phyloP scores from a whole-genome alignment of 805 yeast species.

The Metschnikowia kofuensis region DNA sequence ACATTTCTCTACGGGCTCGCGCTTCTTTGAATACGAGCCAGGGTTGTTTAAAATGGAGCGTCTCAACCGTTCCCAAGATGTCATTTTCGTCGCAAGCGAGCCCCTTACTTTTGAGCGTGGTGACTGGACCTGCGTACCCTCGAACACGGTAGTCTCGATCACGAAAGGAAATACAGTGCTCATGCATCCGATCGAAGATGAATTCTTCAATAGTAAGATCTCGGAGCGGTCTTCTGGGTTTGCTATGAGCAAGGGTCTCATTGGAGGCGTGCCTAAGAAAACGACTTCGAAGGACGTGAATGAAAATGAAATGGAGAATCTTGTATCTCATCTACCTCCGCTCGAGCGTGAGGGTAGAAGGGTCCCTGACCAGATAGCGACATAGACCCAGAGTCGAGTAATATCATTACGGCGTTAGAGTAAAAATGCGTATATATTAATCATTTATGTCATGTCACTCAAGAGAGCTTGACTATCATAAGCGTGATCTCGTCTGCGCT shows the following conservation, averaged over 20 bases:
- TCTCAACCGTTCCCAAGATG: slow-evolving; percentile 86
- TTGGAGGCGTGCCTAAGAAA: slow-evolving; percentile 84
- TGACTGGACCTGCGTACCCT: slow-evolving; percentile 97
- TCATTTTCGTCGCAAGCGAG: slow-evolving; percentile 95
- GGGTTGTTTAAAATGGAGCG: slow-evolving; percentile 95
- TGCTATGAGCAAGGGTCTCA: slow-evolving; percentile 88
- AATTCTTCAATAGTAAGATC: slow-evolving; percentile 76
- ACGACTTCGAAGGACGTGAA: slow-evolving; percentile 16
- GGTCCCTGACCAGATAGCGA: slow-evolving; percentile 8
- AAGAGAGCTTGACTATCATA: slow-evolving; percentile 1
- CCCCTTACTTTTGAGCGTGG: slow-evolving; percentile 95
- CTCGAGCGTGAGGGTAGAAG: slow-evolving; percentile 37
- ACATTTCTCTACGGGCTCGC: slow-evolving; percentile 91
- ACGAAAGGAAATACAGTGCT: slow-evolving; percentile 77
- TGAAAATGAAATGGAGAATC: slow-evolving; percentile 8
- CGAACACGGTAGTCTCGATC: slow-evolving; percentile 82
- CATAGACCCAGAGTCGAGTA: neutral
- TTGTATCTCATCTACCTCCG: slow-evolving; percentile 32
- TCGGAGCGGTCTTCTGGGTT: slow-evolving; percentile 67
- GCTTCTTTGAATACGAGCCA: slow-evolving; percentile 84
- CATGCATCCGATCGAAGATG: slow-evolving; percentile 88
- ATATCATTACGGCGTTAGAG: neutral
- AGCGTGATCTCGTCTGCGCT: slow-evolving; percentile 7
- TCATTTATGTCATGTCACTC: slow-evolving; percentile 5
- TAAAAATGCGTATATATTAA: neutral